A percentile compares a stretch with the other conserved stretches of the same genome.
These are phyloP conservation scores for Trebouxia sp. DNA, from an alignment of 139 green algal species.

Conservation along the genomic window DNA sequence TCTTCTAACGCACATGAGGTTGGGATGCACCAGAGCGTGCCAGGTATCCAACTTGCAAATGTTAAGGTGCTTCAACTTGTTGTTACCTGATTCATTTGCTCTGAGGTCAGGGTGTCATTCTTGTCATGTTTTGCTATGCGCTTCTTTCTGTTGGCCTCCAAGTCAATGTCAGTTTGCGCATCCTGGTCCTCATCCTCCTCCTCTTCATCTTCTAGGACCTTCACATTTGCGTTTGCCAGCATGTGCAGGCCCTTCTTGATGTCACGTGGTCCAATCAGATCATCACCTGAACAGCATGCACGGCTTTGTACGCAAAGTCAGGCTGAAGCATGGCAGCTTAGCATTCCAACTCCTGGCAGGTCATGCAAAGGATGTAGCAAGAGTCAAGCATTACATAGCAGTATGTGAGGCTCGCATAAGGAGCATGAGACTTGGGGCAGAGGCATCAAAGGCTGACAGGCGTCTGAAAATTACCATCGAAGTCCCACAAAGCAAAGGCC, in stretches of 20 bases:
- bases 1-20: too few species aligned
- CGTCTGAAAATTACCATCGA: constrained; percentile 36
- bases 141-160: constrained; percentile 9
- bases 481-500: constrained; percentile 55
- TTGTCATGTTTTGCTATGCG: constrained; percentile 15
- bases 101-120: constrained; percentile 19
- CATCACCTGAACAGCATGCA: constrained; percentile 31
- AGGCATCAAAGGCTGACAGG: too few species aligned
- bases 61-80: background rate
- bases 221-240: constrained; percentile 34
- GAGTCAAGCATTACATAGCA: background rate
- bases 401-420: too few species aligned
- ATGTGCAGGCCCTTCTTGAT: constrained; percentile 37
- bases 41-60: background rate
- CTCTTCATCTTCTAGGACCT: constrained; percentile 1
- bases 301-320: background rate
- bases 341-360: too few species aligned
- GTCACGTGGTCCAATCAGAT: constrained; percentile 33
- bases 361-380: background rate
- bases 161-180: constrained; percentile 7
- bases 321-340: too few species aligned
- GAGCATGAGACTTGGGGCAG: too few species aligned
- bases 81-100: constrained; percentile 34
- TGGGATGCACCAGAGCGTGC: too few species aligned
- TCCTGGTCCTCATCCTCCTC: constrained; percentile 23